Evolutionary conservation across 352 stramenopile genomes (phyloP).

Genomic region (Phytopythium cucurbitacearum): DNA sequence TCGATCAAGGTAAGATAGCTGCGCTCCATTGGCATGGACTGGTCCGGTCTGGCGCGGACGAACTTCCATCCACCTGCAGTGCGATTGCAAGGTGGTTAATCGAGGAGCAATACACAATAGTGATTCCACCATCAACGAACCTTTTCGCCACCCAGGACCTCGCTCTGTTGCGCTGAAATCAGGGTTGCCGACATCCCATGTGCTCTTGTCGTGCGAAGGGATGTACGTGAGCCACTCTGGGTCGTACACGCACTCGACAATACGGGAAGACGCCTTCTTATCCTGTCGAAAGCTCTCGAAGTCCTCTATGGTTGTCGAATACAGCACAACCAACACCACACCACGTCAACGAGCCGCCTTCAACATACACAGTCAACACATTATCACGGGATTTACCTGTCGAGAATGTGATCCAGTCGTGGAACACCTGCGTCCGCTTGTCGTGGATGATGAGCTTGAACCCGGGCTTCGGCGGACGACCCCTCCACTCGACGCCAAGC

Average conservation of each 20-base stretch:
- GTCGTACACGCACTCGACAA: slow-evolving; percentile 83
- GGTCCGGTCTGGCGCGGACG: slow-evolving; percentile 58
- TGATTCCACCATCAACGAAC: slow-evolving; percentile 15
- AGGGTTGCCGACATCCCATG: slow-evolving; percentile 57
- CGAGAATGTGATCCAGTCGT: slow-evolving; percentile 87
- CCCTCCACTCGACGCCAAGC: slow-evolving; percentile 76
- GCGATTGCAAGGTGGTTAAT: slow-evolving; percentile 4
- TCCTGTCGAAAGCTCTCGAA: slow-evolving; percentile 77
- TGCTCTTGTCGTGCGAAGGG: slow-evolving; percentile 79
- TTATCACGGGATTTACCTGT: slow-evolving; percentile 24
- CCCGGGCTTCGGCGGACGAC: slow-evolving; percentile 64
- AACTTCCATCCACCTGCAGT: slow-evolving; percentile 69
- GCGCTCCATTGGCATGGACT: slow-evolving; percentile 61
- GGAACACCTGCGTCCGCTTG: slow-evolving; percentile 80
- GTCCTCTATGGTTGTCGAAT: slow-evolving; percentile 31
- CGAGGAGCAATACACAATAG: not conserved
- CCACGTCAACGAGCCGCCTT: not conserved
- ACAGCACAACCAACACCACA: not conserved
- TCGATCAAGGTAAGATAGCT: slow-evolving; percentile 55
- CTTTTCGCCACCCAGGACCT: slow-evolving; percentile 76
- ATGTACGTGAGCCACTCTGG: slow-evolving; percentile 80
- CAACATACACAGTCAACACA: not conserved
- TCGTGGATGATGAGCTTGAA: slow-evolving; percentile 86
- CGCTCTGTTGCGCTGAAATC: slow-evolving; percentile 65
- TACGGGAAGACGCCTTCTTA: slow-evolving; percentile 79